These are phyloP conservation scores for Ajuga reptans DNA, from an alignment of 305 asterid species.

Conservation along the genomic window DNA sequence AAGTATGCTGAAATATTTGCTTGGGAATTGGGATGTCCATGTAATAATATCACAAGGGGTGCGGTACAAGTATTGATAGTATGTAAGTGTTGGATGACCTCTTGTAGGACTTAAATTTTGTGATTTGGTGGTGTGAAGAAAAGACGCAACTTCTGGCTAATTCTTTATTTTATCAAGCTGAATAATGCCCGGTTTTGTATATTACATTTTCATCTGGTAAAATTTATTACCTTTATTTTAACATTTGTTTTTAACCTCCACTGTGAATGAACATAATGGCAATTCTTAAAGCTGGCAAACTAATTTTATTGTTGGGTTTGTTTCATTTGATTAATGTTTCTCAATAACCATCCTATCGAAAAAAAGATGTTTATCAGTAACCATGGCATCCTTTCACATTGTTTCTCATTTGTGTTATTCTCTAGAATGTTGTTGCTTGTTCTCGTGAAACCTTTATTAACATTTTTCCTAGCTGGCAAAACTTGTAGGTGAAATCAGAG, in stretches of 20 bases:
- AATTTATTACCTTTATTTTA: not conserved
- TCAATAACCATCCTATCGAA: not conserved
- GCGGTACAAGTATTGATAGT: not conserved
- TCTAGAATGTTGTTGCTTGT: conserved; percentile 1
- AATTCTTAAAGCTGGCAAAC: not conserved
- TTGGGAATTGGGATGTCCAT: too few relatives aligned
- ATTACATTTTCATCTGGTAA: not conserved
- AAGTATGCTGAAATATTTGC: too few relatives aligned
- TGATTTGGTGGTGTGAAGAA: not conserved
- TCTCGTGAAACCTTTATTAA: not conserved
- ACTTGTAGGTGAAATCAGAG: conserved; percentile 76
- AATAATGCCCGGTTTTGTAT: not conserved
- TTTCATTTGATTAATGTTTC: conserved; percentile 23
- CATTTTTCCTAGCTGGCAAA: conserved; percentile 16
- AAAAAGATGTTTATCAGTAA: conserved; percentile 11
- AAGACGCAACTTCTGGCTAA: not conserved
- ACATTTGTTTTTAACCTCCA: not conserved
- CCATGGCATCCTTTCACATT: not conserved
- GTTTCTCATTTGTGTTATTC: not conserved
- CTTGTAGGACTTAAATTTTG: not conserved
- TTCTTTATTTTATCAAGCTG: not conserved
- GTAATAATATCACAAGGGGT: too few relatives aligned
- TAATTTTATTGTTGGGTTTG: conserved; percentile 10
- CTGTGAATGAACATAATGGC: not conserved
- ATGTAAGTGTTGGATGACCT: not conserved